phyloP scores from a whole-genome alignment of 345 rosid species.

The Arabidopsis suecica region DNA sequence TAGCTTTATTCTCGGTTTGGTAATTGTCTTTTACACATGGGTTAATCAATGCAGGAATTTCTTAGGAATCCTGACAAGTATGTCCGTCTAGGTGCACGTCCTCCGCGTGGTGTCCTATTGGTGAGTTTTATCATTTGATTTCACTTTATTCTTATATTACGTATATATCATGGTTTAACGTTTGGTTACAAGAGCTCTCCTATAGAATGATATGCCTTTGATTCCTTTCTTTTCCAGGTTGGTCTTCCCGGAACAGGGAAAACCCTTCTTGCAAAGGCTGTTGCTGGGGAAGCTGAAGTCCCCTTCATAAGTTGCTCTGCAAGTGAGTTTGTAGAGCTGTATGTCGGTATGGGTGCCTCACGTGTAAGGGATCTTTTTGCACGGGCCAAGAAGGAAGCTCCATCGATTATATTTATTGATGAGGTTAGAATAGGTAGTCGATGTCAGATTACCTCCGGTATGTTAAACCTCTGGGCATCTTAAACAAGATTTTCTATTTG shows the following conservation, averaged over 20 bases:
- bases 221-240: constrained; percentile 59
- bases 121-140: constrained; percentile 53
- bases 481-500: constrained; percentile 13
- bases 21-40: constrained; percentile 37
- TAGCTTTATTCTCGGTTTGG: constrained; percentile 34
- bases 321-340: constrained; percentile 94
- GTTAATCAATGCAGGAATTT: constrained; percentile 69
- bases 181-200: constrained; percentile 20
- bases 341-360: constrained; percentile 99
- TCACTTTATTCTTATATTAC: background rate
- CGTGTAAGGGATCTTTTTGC: constrained; percentile 97
- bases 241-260: constrained; percentile 99
- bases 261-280: constrained; percentile 91
- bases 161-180: background rate
- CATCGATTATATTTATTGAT: constrained; percentile 92
- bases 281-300: constrained; percentile 96
- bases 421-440: constrained; percentile 58
- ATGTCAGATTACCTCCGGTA: constrained; percentile 4
- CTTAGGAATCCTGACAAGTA: constrained; percentile 92
- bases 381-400: constrained; percentile 97
- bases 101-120: constrained; percentile 96
- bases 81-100: constrained; percentile 88
- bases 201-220: constrained; percentile 23
- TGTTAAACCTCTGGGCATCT: background rate
- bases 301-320: constrained; percentile 96